These are phyloP conservation scores for Talaromyces funiculosus DNA, from an alignment of 2,329 filamentous ascomycete species.

Conservation along the genomic window DNA sequence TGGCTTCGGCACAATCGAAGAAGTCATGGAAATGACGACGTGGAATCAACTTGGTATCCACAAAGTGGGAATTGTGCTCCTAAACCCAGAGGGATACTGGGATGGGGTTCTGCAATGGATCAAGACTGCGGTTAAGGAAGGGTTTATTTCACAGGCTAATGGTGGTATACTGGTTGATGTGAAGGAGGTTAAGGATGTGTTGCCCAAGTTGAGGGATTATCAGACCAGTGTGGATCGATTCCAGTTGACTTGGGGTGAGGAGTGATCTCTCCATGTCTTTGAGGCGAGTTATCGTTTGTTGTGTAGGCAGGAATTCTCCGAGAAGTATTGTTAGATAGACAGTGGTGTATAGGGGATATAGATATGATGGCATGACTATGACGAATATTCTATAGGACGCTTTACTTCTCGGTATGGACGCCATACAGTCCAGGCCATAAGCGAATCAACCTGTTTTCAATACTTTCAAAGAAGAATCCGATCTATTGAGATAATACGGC, in stretches of 20 bases:
- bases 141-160: slow-evolving; percentile 69
- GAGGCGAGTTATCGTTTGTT: not conserved
- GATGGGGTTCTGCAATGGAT: slow-evolving; percentile 82
- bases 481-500: not conserved
- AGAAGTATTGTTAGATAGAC: not conserved
- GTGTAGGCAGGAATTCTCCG: not conserved
- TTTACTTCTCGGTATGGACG: too few species aligned
- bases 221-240: slow-evolving; percentile 68
- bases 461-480: not conserved
- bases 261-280: slow-evolving; percentile 37
- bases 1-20: slow-evolving; percentile 92
- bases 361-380: not conserved
- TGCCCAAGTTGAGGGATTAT: slow-evolving; percentile 67
- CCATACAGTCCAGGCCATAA: not conserved
- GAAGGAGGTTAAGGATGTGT: slow-evolving; percentile 65
- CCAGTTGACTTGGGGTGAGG: slow-evolving; percentile 73
- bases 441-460: too few species aligned
- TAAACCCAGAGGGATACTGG: slow-evolving; percentile 89
- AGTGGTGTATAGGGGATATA: not conserved
- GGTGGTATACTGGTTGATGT: slow-evolving; percentile 68
- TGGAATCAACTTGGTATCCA: slow-evolving; percentile 99
- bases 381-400: not conserved
- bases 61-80: slow-evolving; percentile 67
- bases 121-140: slow-evolving; percentile 63
- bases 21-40: slow-evolving; percentile 85